Evolutionary conservation across 805 yeast genomes (phyloP), one percentile per base, ranked within the genome.

Genomic region (Jamesozyma jinghongensis): DNA sequence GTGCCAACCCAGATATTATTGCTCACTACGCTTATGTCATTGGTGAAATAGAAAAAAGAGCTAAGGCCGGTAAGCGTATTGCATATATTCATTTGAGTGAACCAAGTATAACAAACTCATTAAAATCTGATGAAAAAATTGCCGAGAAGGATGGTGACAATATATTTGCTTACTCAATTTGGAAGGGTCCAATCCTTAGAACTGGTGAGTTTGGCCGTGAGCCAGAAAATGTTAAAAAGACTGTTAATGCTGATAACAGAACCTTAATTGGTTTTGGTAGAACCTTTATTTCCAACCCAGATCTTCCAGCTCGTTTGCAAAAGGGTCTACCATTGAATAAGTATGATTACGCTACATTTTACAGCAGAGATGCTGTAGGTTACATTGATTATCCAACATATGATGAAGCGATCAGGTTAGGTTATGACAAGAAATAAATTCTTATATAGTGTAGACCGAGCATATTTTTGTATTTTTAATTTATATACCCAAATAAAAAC

Each of bases 201-300:
- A 67, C 71, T 29, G 73, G 71, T 40, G 60, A 59, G 34, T 54
- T 51, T 19, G 61, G 52, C 36, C 35, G 53, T 19, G 51, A 52
- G 19, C 61, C 59, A 25, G 54, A 56, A 26, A 10, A 7, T 10
- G 47, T 43, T 32, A 53, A 53, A 8, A 54, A 52, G 14, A 57
- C 58, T 25, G 57, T 62, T 18, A 61, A 63, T 17, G 47, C 52
- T 12, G 65, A 69, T 43, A 62, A 66, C 34, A 59, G 72, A 49
- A 74, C 80, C 3, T 50, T 71, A 36, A 57, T 71, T 19, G 62
- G 52, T 27, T 59, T 55, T 38, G 79, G 79, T 18, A 67, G 80
- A 44, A 60, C 55, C 44, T 75, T 66, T 56, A 68, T 72, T 38
- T 56, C 78, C 19, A 76, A 76, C 59, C 80, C 81, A 3, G 82